Evolutionary conservation across 1,284 basidiomycete genomes (phyloP), one percentile per base, ranked within the genome.

Genomic region (Melampsora abietis-canadensis): DNA sequence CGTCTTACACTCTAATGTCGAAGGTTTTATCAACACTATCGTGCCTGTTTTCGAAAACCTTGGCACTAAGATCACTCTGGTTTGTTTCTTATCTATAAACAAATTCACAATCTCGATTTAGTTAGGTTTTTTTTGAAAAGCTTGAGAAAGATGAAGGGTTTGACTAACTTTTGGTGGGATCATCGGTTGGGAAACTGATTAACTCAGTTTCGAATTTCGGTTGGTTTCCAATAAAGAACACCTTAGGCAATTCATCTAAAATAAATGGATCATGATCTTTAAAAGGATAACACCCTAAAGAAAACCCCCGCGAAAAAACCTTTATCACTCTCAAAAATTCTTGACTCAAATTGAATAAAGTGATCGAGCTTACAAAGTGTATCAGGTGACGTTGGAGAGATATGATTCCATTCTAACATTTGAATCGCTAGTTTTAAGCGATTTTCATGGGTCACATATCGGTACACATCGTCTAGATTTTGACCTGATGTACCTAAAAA

Each of bases 321-420:
- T 21, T 24, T 27, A n/a, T n/a, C n/a, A n/a, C n/a, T n/a, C n/a
- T n/a, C n/a, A n/a, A n/a, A n/a, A n/a, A n/a, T n/a, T 31, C 54
- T 12, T 59, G 66, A 14, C 19, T 15, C 37, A 44, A 7, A 51
- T 40, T 59, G 30, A 21, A 65, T 31, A 4, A 57, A 51, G 44
- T 24, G 34, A 47, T 57, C 54, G 2, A 12, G 37, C 84, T 79
- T 75, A 85, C 86, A 98, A 1, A 99, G 86, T 0, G 96, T 99
- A 82, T 99, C 96, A 15, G 96, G 96, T 15, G 95, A 94, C 0
- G 95, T 98, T 0, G 96, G 96, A 12, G 96, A 95, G 79, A 97
- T 87, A 83, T 98, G 96, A 76, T 92, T 86, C 96, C 94, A 98
- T 79, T 87, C 87, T 14, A 99, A 85, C 17, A 92, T 94, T 64